These are phyloP conservation scores for Quercus dentata DNA, from an alignment of 306 rosid genomes.

Conservation along the genomic window DNA sequence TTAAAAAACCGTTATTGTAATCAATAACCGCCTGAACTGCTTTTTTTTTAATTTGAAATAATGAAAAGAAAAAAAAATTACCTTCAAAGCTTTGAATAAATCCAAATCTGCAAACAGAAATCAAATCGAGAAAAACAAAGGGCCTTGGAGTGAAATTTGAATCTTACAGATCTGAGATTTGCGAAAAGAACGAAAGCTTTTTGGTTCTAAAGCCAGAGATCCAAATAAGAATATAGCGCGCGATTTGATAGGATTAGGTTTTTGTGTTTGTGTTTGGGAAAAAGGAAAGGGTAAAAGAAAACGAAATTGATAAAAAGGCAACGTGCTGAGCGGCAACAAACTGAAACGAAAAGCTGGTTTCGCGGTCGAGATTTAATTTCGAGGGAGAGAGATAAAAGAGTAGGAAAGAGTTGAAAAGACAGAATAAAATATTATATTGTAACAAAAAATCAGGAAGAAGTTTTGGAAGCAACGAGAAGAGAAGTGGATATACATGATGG, in stretches of 20 bases:
- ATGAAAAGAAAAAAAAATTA: background rate
- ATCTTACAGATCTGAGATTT: conserved; percentile 52
- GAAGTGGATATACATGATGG: conserved; percentile 55
- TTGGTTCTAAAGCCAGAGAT: conserved; percentile 17
- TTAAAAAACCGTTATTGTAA: background rate
- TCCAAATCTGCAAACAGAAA: background rate
- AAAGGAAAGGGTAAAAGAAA: background rate
- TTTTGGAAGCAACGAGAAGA: conserved; percentile 54
- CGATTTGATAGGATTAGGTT: conserved; percentile 53
- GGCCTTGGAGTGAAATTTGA: conserved; percentile 21
- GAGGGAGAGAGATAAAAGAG: conserved; percentile 37
- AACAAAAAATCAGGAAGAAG: background rate
- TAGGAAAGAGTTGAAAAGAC: background rate
- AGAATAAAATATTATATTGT: background rate
- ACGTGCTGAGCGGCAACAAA: conserved; percentile 58
- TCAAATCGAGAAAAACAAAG: conserved; percentile 14
- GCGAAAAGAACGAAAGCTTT: conserved; percentile 3
- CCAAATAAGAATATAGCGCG: conserved; percentile 7
- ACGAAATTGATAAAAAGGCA: background rate
- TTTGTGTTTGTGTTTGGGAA: conserved; percentile 30
- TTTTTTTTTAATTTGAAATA: background rate
- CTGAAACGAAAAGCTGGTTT: conserved; percentile 55
- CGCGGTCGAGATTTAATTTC: conserved; percentile 74
- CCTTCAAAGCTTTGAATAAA: conserved; percentile 17
- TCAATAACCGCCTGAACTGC: conserved; percentile 21